These are phyloP conservation scores for Termitomyces sp. DNA, from an alignment of 768 basidiomycete species.

Conservation along the genomic window DNA sequence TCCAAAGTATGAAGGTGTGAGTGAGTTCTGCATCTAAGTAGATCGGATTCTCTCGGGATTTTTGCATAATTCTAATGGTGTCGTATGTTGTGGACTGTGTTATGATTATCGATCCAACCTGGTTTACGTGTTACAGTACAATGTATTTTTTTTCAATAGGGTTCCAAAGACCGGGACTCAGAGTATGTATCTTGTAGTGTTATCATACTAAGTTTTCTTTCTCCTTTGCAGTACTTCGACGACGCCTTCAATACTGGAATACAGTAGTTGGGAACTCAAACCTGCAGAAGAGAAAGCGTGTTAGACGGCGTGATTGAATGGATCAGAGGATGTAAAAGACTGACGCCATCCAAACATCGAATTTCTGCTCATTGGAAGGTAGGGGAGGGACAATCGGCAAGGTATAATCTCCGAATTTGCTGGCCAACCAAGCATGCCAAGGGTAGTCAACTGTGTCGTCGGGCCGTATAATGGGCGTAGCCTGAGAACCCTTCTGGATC, in stretches of 20 bases:
- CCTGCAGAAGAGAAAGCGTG: background rate
- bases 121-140: no score
- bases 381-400: background rate
- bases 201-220: no score
- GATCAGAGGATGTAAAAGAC: background rate
- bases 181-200: no score
- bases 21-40: no score
- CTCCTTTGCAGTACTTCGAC: no score
- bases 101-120: no score
- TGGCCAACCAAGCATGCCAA: background rate
- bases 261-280: background rate
- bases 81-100: no score
- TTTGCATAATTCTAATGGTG: no score
- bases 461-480: background rate
- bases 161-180: no score
- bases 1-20: no score
- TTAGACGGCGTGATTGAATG: background rate
- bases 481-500: background rate
- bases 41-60: no score
- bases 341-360: constrained; percentile 1
- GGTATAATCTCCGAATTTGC: background rate
- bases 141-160: no score
- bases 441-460: background rate
- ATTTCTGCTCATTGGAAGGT: background rate
- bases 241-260: background rate